Conservation (phyloP, 352 stramenopile species). For the Phytopythium delawarense region DNA sequence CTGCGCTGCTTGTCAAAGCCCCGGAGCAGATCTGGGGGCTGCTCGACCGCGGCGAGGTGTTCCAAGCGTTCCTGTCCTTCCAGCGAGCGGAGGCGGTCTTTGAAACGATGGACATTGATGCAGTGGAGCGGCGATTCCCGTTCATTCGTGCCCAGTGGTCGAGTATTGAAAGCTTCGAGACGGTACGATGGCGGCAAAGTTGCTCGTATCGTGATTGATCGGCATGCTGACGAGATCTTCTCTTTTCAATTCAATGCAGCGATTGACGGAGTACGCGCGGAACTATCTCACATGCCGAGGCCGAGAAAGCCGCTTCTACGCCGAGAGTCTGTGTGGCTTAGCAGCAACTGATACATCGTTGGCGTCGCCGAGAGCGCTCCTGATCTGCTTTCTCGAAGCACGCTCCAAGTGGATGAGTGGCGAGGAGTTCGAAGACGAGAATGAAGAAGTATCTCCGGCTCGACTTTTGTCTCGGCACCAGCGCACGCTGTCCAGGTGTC, state of each 20-base stretch:
- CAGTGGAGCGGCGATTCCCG: constrained; percentile 29
- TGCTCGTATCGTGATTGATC: background rate
- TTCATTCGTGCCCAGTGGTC: constrained; percentile 69
- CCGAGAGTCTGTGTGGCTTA: constrained; percentile 54
- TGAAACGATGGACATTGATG: constrained; percentile 12
- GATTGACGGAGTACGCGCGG: constrained; percentile 40
- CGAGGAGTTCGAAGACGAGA: constrained; percentile 1
- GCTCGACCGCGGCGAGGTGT: constrained; percentile 57
- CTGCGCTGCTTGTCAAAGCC: constrained; percentile 49
- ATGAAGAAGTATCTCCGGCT: constrained; percentile 9
- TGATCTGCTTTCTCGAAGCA: constrained; percentile 43
- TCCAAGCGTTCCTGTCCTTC: constrained; percentile 48
- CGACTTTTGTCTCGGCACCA: constrained; percentile 19
- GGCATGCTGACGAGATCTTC: constrained; percentile 8
- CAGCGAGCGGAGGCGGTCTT: constrained; percentile 31
- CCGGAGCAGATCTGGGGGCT: constrained; percentile 68
- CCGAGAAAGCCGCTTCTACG: constrained; percentile 55
- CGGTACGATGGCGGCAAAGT: constrained; percentile 18
- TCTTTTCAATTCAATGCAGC: constrained; percentile 18
- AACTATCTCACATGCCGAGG: constrained; percentile 51
- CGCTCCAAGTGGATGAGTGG: constrained; percentile 49
- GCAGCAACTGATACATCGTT: constrained; percentile 26
- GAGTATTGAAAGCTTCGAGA: constrained; percentile 58
- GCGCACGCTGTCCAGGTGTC: constrained; percentile 40
- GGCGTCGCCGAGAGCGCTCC: constrained; percentile 26